Evolutionary conservation across 225 moss, liverwort and hornwort genomes (phyloP).

Genomic region (Rhytidiadelphus loreus): DNA sequence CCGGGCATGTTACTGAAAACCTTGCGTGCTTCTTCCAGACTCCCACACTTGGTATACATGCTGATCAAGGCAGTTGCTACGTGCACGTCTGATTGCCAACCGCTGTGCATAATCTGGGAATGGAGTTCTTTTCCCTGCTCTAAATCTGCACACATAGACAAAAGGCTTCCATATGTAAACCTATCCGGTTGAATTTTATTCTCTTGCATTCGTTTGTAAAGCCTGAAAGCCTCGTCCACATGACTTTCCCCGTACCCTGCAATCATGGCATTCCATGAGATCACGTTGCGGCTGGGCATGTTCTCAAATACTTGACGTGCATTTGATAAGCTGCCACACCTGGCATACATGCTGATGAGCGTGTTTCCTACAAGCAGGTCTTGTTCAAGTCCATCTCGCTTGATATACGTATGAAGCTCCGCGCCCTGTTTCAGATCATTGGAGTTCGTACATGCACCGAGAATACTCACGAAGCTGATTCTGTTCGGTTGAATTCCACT

Average conservation of each 20-base stretch:
- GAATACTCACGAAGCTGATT: slow-evolving; percentile 29
- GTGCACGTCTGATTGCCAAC: slow-evolving; percentile 19
- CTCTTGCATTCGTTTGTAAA: slow-evolving; percentile 27
- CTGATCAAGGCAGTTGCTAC: slow-evolving; percentile 44
- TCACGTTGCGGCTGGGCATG: slow-evolving; percentile 9
- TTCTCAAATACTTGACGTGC: slow-evolving; percentile 36
- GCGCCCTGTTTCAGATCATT: slow-evolving; percentile 27
- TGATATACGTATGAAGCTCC: slow-evolving; percentile 24
- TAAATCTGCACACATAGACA: slow-evolving; percentile 24
- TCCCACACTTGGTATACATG: slow-evolving; percentile 50
- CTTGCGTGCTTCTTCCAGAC: slow-evolving; percentile 22
- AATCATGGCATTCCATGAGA: slow-evolving; percentile 43
- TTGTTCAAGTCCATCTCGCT: slow-evolving; percentile 34
- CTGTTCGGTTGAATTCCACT: slow-evolving; percentile 31
- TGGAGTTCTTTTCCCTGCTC: slow-evolving; percentile 36
- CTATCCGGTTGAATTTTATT: slow-evolving; percentile 26
- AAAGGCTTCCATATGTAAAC: slow-evolving; percentile 32
- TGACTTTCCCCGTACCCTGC: slow-evolving; percentile 12
- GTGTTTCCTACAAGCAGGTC: slow-evolving; percentile 27
- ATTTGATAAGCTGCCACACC: slow-evolving; percentile 38
- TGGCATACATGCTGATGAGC: slow-evolving; percentile 52
- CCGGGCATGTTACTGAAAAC: slow-evolving; percentile 30
- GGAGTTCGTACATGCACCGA: slow-evolving; percentile 29
- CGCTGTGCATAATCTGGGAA: slow-evolving; percentile 1
- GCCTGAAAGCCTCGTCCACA: slow-evolving; percentile 22